phyloP scores from a whole-genome alignment of 1,139 yeast species.

The Candida tropicalis region DNA sequence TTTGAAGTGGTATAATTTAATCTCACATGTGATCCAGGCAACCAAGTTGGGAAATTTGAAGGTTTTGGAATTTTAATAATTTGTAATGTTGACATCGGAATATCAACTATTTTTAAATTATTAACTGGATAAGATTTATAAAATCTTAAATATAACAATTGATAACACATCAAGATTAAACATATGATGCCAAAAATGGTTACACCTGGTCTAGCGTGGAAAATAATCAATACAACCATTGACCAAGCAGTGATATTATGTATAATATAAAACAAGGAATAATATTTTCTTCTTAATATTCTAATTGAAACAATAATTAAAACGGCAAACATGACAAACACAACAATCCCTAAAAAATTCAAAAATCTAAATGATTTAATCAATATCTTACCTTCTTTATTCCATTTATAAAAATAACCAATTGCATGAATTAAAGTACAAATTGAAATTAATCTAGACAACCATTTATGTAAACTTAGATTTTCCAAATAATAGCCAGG shows the following conservation, averaged over 20 bases:
- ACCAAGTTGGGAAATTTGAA: slow-evolving; percentile 26
- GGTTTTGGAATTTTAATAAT: slow-evolving; percentile 31
- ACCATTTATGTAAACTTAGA: slow-evolving; percentile 75
- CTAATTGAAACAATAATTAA: slow-evolving; percentile 59
- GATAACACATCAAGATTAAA: slow-evolving; percentile 25
- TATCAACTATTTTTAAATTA: slow-evolving; percentile 16
- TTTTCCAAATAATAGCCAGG: slow-evolving; percentile 59
- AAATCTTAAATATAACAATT: slow-evolving; percentile 24
- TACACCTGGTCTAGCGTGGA: slow-evolving; percentile 51
- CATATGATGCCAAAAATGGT: slow-evolving; percentile 23
- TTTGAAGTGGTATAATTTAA: slow-evolving; percentile 22
- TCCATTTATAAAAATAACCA: slow-evolving; percentile 57
- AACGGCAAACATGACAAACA: slow-evolving; percentile 42
- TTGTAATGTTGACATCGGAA: slow-evolving; percentile 24
- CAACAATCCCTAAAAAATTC: slow-evolving; percentile 67
- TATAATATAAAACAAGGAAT: slow-evolving; percentile 34
- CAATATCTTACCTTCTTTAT: slow-evolving; percentile 29
- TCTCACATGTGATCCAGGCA: slow-evolving; percentile 43
- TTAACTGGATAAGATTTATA: slow-evolving; percentile 13
- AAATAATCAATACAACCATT: slow-evolving; percentile 32
- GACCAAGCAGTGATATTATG: slow-evolving; percentile 36
- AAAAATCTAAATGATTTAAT: slow-evolving; percentile 42
- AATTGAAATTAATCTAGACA: slow-evolving; percentile 63
- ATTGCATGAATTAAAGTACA: slow-evolving; percentile 58
- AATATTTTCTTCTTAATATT: slow-evolving; percentile 25